Conservation (phyloP, 345 rosid genomes). For the Trapa incisa region DNA sequence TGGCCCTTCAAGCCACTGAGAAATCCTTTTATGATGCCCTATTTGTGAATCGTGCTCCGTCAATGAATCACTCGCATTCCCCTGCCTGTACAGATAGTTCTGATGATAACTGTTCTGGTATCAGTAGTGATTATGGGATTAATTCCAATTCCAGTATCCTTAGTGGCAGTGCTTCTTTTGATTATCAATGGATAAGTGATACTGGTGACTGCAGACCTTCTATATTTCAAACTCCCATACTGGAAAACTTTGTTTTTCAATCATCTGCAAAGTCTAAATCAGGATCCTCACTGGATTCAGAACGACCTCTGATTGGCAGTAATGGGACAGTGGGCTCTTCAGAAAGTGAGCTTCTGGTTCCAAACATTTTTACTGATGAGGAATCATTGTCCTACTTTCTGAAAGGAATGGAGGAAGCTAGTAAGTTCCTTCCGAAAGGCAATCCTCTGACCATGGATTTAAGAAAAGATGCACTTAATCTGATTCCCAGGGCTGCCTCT, state of each 20-base stretch:
- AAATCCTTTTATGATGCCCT: constrained; percentile 41
- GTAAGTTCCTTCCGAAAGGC: constrained; percentile 28
- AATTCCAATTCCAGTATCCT: constrained; percentile 12
- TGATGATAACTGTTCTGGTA: constrained; percentile 17
- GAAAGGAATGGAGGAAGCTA: constrained; percentile 36
- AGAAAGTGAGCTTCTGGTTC: constrained; percentile 17
- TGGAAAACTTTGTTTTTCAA: constrained; percentile 12
- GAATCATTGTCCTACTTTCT: constrained; percentile 24
- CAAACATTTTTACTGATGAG: constrained; percentile 18
- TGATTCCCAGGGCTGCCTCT: neutral
- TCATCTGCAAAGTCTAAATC: constrained; percentile 9
- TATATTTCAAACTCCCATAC: constrained; percentile 9
- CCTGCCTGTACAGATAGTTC: constrained; percentile 15
- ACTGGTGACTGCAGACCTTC: constrained; percentile 8
- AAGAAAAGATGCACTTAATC: constrained; percentile 11
- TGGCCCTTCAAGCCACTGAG: constrained; percentile 49
- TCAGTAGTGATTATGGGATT: constrained; percentile 18
- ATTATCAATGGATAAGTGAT: constrained; percentile 9
- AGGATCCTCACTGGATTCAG: constrained; percentile 1
- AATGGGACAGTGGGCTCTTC: constrained; percentile 2
- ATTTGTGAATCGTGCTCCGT: constrained; percentile 17
- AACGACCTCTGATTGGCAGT: neutral
- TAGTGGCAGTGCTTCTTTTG: constrained; percentile 12
- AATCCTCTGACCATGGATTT: constrained; percentile 18
- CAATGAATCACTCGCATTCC: constrained; percentile 11